phyloP scores from a whole-genome alignment of 305 asterid species.

The Striga hermonthica region DNA sequence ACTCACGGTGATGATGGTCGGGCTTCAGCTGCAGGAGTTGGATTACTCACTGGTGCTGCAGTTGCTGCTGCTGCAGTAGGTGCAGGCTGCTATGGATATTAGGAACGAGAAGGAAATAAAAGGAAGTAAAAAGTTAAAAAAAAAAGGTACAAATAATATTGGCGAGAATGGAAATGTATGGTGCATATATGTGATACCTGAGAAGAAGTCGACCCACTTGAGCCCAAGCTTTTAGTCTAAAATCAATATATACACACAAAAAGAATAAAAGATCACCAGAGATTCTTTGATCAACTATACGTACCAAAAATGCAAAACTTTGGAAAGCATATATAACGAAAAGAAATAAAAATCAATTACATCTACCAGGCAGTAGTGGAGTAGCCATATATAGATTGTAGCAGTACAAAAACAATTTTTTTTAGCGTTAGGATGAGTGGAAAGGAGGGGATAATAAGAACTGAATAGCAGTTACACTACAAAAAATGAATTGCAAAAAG shows the following conservation, averaged over 20 bases:
- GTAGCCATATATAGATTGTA: neutral
- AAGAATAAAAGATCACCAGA: neutral
- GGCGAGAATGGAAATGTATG: conserved; percentile 8
- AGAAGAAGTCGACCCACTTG: conserved; percentile 54
- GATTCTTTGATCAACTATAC: neutral
- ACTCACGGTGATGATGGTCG: conserved; percentile 48
- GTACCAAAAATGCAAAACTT: neutral
- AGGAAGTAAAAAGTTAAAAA: neutral
- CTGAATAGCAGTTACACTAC: too few relatives aligned
- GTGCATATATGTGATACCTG: conserved; percentile 40
- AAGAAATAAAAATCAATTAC: too few relatives aligned
- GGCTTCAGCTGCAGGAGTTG: conserved; percentile 46
- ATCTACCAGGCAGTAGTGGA: neutral
- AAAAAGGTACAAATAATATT: neutral
- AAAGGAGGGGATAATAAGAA: too few relatives aligned
- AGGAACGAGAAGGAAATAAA: conserved; percentile 10
- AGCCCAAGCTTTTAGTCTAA: conserved; percentile 51
- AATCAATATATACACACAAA: conserved; percentile 15
- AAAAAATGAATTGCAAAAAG: neutral
- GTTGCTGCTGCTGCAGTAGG: conserved; percentile 38
- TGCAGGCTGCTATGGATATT: conserved; percentile 45
- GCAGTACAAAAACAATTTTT: too few relatives aligned
- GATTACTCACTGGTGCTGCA: conserved; percentile 39
- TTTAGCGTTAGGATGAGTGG: too few relatives aligned
- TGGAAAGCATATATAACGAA: neutral